phyloP scores from a whole-genome alignment of 805 yeast genomes.

The Barnettozyma siamensis region DNA sequence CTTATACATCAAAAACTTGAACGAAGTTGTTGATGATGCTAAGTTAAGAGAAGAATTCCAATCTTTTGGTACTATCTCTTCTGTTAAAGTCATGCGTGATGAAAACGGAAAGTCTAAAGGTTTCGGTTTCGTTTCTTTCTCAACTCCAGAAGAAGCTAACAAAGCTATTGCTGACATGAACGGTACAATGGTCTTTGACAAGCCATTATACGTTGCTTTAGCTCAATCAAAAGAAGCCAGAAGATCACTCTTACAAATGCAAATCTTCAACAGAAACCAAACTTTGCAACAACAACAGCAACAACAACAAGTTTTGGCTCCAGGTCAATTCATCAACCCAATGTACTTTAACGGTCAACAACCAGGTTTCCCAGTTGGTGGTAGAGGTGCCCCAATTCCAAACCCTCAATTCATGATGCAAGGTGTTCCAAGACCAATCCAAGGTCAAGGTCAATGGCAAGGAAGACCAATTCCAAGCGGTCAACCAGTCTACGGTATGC shows the following conservation, averaged over 20 bases:
- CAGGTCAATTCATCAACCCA: conserved; percentile 80
- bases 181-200: conserved; percentile 90
- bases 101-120: conserved; percentile 95
- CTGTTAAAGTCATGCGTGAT: conserved; percentile 94
- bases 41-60: conserved; percentile 86
- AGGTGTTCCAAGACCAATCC: conserved; percentile 61
- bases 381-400: conserved; percentile 73
- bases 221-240: conserved; percentile 99
- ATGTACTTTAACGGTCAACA: conserved; percentile 61
- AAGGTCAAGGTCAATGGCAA: conserved; percentile 61
- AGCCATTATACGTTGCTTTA: conserved; percentile 96
- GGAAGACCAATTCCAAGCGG: conserved; percentile 64
- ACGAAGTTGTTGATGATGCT: conserved; percentile 88
- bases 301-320: conserved; percentile 57
- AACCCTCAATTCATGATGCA: conserved; percentile 69
- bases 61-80: conserved; percentile 90
- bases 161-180: conserved; percentile 98
- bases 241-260: conserved; percentile 95
- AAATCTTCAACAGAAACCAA: conserved; percentile 96
- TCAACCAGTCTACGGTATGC: conserved; percentile 82
- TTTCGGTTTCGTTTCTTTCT: conserved; percentile 97
- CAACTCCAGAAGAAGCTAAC: conserved; percentile 97
- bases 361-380: conserved; percentile 79
- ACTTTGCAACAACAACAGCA: conserved; percentile 73
- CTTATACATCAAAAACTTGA: conserved; percentile 94